These are phyloP conservation scores for Annulohypoxylon stygium DNA, from an alignment of 495 filamentous ascomycete genomes.

Conservation along the genomic window DNA sequence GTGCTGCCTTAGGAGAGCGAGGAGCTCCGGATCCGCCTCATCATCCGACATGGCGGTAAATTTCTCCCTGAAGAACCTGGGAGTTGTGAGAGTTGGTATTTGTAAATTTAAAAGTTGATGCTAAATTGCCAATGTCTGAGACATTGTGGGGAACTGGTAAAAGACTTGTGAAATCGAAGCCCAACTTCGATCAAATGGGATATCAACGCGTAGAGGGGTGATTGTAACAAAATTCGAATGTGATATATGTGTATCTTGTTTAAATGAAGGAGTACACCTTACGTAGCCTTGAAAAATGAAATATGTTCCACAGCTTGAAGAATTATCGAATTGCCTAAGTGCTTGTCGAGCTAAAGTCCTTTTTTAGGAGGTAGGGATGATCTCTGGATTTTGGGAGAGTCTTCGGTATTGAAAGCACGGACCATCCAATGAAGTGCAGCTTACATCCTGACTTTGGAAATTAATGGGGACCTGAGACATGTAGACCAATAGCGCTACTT, in stretches of 20 bases:
- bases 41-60: slow-evolving; percentile 80
- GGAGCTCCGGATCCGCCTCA: slow-evolving; percentile 87
- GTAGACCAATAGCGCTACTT: slow-evolving; percentile 44
- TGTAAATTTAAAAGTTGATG: not conserved
- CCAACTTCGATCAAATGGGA: slow-evolving; percentile 7
- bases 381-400: not conserved
- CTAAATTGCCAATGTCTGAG: slow-evolving; percentile 8
- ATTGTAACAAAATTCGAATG: not conserved
- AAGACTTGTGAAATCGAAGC: slow-evolving; percentile 12
- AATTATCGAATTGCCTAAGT: not conserved
- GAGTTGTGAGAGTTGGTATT: slow-evolving; percentile 9
- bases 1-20: slow-evolving; percentile 86
- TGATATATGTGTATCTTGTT: slow-evolving; percentile 10
- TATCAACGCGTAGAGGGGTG: not conserved
- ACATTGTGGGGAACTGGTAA: slow-evolving; percentile 10
- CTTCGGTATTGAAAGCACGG: slow-evolving; percentile 23
- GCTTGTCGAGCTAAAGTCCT: not conserved
- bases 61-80: slow-evolving; percentile 6
- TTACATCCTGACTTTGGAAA: slow-evolving; percentile 27
- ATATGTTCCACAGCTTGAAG: slow-evolving; percentile 4
- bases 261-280: slow-evolving; percentile 7
- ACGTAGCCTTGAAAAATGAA: not conserved
- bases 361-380: slow-evolving; percentile 7
- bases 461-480: slow-evolving; percentile 9
- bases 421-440: slow-evolving; percentile 41